Evolutionary conservation across 164 flowering plant genomes (phyloP).

Genomic region (Magnolia kwangsiensis): DNA sequence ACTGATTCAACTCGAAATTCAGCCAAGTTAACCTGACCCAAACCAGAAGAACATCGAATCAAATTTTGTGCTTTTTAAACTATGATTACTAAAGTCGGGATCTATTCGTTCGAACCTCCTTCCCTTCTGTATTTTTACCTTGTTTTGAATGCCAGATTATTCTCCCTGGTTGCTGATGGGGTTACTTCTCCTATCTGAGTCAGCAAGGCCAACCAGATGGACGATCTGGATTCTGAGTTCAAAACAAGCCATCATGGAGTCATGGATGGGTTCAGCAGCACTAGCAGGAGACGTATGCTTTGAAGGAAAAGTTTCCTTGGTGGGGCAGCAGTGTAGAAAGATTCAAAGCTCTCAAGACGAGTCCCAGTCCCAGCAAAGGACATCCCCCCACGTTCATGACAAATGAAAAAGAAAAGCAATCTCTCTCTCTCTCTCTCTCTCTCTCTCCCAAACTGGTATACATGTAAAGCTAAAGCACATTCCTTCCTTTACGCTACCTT

Average conservation of each 20-base stretch:
- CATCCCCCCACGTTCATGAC: conserved; percentile 2
- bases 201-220: background rate
- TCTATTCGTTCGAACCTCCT: no score
- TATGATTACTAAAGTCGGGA: no score
- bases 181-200: no score
- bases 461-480: background rate
- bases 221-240: background rate
- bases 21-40: no score
- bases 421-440: background rate
- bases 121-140: no score
- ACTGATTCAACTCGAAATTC: no score
- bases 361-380: background rate
- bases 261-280: background rate
- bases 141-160: no score
- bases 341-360: background rate
- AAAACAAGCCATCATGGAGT: background rate
- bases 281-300: background rate
- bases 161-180: no score
- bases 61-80: no score
- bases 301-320: background rate
- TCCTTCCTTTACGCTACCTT: conserved; percentile 3
- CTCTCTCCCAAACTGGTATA: background rate
- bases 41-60: no score
- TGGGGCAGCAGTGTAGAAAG: background rate
- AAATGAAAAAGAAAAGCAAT: no score